phyloP scores from a whole-genome alignment of 768 basidiomycete species.

The Kwoniella sp. region DNA sequence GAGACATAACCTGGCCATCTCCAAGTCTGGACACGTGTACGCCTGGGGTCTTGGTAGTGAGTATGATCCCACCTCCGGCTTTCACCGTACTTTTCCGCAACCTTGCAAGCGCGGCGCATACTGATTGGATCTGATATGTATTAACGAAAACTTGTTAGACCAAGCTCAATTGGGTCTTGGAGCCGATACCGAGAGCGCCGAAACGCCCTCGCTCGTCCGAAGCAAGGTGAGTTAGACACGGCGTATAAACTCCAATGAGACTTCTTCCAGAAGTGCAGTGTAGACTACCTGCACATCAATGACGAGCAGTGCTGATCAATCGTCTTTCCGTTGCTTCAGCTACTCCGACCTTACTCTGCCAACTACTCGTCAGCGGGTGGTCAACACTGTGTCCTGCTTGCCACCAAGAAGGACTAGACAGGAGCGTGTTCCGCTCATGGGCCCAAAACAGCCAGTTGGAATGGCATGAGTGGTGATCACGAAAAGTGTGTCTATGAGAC shows the following conservation, averaged over 20 bases:
- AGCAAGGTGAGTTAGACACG: constrained; percentile 47
- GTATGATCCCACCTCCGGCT: constrained; percentile 19
- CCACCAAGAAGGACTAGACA: constrained; percentile 27
- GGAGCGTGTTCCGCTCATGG: too few relatives aligned
- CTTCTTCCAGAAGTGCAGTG: too few relatives aligned
- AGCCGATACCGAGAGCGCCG: constrained; percentile 51
- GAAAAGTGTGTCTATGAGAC: too few relatives aligned
- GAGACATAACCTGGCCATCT: constrained; percentile 58
- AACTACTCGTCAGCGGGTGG: constrained; percentile 55
- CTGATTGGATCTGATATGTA: background rate
- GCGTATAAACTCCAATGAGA: background rate
- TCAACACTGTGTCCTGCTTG: constrained; percentile 55
- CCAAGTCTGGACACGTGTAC: constrained; percentile 57
- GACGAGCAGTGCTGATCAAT: background rate
- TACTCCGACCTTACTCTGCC: constrained; percentile 44
- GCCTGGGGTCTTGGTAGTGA: constrained; percentile 59
- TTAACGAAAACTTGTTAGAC: too few relatives aligned
- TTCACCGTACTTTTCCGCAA: background rate
- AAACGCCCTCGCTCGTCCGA: constrained; percentile 54
- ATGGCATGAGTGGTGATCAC: too few relatives aligned
- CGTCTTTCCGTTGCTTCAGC: background rate
- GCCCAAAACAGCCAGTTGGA: too few relatives aligned
- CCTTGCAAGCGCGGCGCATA: too few relatives aligned
- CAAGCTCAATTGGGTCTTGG: constrained; percentile 58
- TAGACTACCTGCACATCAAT: too few relatives aligned